Base-by-base conservation (phyloP, 2,329 filamentous ascomycete genomes). In the Ophiosphaerella herpotricha region DNA sequence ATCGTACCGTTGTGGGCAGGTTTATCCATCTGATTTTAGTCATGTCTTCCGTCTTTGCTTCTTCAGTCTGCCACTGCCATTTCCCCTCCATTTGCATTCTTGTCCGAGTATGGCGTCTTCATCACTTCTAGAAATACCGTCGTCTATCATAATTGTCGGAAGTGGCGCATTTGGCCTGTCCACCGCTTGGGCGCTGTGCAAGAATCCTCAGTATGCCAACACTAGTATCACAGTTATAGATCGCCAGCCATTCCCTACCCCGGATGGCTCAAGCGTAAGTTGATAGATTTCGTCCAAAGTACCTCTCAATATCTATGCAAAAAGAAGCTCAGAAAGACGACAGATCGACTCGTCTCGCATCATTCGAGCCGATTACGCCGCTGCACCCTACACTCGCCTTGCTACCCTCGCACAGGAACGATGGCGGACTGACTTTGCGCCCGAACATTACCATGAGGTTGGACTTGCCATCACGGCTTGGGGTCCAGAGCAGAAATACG, bases 291-390 rank as follows among this genome's bases (percentile, higher is more conserved):
- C 36, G 14, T 31, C 18, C 4, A 21, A 21, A 21, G 18, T 3
- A 21, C 18, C 2, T 5, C 18, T 21, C 18, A 21, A 21, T 21
- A 21, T 21, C 18, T 21, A 21, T 21, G 18, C 36, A 32, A 24
- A 35, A 24, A 43, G 13, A n/a, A 35, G 41, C 36, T 43, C 40
- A 43, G 36, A 7, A 13, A 38, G 43, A 53, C 23, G 46, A 43
- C 43, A 75, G 72, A 75, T 85, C 53, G 84, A 87, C 67, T 77
- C 77, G 39, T 85, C 81, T 18, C 82, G 84, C 48, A 86, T 86
- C 57, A 78, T 87, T 42, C 80, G 84, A 31, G 80, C 86, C 33
- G 93, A 97, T 78, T 97, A 97, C 68, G 86, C 89, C 5, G 86
- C 93, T 66, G 77, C 83, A 0, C 82, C 86, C 18, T 97, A 97